These are phyloP conservation scores for Melastoma malabathricum DNA, from an alignment of 345 rosid species.

Conservation along the genomic window DNA sequence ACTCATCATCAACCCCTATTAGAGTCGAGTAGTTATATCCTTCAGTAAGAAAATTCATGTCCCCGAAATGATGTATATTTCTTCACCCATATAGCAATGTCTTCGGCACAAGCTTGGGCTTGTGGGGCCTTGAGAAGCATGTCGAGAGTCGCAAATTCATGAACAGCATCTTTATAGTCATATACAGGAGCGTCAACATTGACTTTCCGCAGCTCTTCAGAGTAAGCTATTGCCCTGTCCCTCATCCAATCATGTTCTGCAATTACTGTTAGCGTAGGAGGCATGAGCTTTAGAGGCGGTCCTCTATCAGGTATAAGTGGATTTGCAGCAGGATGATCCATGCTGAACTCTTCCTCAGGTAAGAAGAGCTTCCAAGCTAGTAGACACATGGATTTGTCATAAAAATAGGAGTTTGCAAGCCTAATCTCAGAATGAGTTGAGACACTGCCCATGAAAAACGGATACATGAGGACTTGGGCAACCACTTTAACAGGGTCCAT, in stretches of 20 bases:
- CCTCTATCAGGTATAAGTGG: slow-evolving; percentile 61
- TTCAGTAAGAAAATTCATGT: slow-evolving; percentile 80
- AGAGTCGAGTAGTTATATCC: not conserved
- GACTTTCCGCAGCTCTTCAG: slow-evolving; percentile 74
- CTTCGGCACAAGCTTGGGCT: slow-evolving; percentile 90
- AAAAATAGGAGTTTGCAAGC: slow-evolving; percentile 75
- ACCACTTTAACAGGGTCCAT: slow-evolving; percentile 84
- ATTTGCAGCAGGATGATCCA: slow-evolving; percentile 78
- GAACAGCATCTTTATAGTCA: slow-evolving; percentile 90
- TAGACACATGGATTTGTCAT: slow-evolving; percentile 65
- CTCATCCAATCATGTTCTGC: slow-evolving; percentile 99
- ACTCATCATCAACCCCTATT: no score
- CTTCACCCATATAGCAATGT: slow-evolving; percentile 84
- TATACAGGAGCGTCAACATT: slow-evolving; percentile 83
- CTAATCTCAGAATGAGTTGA: slow-evolving; percentile 83
- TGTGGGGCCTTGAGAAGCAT: slow-evolving; percentile 82
- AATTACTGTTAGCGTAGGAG: slow-evolving; percentile 82
- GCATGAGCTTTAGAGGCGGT: slow-evolving; percentile 79
- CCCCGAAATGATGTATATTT: slow-evolving; percentile 75
- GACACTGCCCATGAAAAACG: slow-evolving; percentile 65
- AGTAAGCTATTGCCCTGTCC: slow-evolving; percentile 89
- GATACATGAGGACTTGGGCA: slow-evolving; percentile 89
- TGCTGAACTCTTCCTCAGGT: slow-evolving; percentile 57
- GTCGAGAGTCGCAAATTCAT: slow-evolving; percentile 90
- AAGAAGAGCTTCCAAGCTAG: slow-evolving; percentile 90